Evolutionary conservation across 1,284 basidiomycete species (phyloP).

Genomic region (Trichosporon sp.): DNA sequence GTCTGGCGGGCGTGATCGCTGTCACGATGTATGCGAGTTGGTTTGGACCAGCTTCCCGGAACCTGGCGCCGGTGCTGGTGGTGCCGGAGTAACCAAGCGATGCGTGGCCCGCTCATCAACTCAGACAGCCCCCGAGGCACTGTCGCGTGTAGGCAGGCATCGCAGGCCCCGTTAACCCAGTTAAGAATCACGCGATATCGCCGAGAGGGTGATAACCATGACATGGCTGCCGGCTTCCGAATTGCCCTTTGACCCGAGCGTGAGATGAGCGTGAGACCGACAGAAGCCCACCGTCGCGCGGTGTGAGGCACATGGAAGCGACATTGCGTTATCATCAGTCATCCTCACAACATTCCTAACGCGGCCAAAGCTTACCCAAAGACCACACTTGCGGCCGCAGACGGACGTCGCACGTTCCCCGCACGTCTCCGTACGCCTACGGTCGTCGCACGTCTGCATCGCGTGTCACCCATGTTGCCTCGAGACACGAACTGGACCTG

Average conservation of each 20-base stretch:
- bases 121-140: neutral
- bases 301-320: neutral
- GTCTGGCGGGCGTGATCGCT: too few relatives aligned
- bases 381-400: too few relatives aligned
- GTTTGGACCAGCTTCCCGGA: neutral
- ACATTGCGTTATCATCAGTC: neutral
- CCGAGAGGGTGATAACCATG: neutral
- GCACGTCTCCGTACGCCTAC: too few relatives aligned
- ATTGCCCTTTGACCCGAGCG: neutral
- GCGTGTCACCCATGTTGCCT: neutral
- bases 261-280: neutral
- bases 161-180: neutral
- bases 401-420: too few relatives aligned
- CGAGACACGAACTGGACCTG: neutral
- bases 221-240: neutral
- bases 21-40: too few relatives aligned
- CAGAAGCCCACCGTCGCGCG: neutral
- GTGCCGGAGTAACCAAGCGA: neutral
- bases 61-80: neutral
- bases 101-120: neutral
- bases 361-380: too few relatives aligned
- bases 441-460: neutral
- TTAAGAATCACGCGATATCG: neutral
- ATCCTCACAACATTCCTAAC: neutral
- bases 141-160: neutral